Evolutionary conservation across 495 filamentous ascomycete genomes (phyloP).

Genomic region (Talaromyces wortmannii): DNA sequence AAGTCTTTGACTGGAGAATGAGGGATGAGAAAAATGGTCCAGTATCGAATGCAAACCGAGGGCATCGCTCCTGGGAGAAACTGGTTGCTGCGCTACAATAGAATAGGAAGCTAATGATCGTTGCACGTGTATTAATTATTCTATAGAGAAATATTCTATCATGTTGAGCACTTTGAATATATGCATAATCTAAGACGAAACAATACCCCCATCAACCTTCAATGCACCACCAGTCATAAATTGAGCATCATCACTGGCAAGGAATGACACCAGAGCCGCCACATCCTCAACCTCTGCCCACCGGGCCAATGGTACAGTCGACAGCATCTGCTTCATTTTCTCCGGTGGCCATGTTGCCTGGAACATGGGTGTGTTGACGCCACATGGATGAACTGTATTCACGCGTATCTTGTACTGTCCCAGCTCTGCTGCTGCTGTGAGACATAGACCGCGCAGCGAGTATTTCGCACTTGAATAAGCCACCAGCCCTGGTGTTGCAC

Average conservation of each 20-base stretch:
- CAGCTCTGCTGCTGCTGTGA: conserved; percentile 12
- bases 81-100: not conserved
- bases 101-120: too few species aligned
- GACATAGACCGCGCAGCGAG: conserved; percentile 11
- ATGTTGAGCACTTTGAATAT: not conserved
- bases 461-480: conserved; percentile 13
- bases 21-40: conserved; percentile 27
- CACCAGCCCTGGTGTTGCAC: conserved; percentile 12
- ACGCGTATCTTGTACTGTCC: conserved; percentile 13
- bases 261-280: conserved; percentile 10
- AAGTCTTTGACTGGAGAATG: conserved; percentile 65
- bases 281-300: conserved; percentile 15
- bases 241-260: conserved; percentile 10
- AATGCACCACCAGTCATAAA: conserved; percentile 11
- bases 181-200: not conserved
- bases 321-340: conserved; percentile 12
- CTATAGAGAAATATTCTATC: too few species aligned
- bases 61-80: conserved; percentile 18
- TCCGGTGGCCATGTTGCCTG: conserved; percentile 8
- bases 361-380: conserved; percentile 12
- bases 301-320: conserved; percentile 12
- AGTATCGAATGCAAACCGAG: conserved; percentile 14
- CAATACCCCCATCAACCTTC: conserved; percentile 12
- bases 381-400: conserved; percentile 14
- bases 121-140: too few species aligned